Base-by-base conservation (phyloP, 495 filamentous ascomycete species). In the Aspergillus mulundensis region DNA sequence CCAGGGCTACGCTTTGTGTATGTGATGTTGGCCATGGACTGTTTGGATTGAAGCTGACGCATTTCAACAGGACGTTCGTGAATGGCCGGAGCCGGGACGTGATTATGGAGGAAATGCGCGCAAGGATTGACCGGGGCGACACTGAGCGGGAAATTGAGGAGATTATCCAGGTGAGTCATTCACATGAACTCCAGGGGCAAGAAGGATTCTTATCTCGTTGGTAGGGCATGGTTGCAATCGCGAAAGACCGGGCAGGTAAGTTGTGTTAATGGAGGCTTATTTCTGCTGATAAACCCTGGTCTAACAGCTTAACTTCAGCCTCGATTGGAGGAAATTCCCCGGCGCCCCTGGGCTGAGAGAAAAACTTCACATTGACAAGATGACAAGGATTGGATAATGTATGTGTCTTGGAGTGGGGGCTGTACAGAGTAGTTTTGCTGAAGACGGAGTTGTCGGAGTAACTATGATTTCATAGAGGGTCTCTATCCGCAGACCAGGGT, bases 1-100 rank as follows among this genome's bases (percentile, higher is more conserved):
- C 90, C 90, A 7, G 88, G 93, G 4, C 66, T 97, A 66, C 76
- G 85, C 74, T 97, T 95, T 77, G 89, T 97, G 79, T 88, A 82
- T 47, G 84, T 76, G 19, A 45, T 21, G 21, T 36, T 14, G n/a
- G 16, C 20, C 1, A 4, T 25, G 15, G 3, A 32, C 21, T 6
- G 15, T 36, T 39, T 7, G 18, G 10, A 23, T 5, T 20, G 18
- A 39, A 2, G 3, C 32, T 23, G 18, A 39, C 30, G 21, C n/a
- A 12, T 8, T 34, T 23, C 19, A 5, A 42, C 38, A 88, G 86
- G 45, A 84, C 90, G 7, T 98, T 95, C 72, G 94, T 97, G 51
- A 91, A 96, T 73, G 91, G 91, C 18, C 80, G 91, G 58, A 75
- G 78, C 55, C 78, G 90, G 42, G 74, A 76, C 19, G 78, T 81